Evolutionary conservation across 345 rosid genomes (phyloP), one percentile per base, ranked within the genome.

Genomic region (Citrus maxima): DNA sequence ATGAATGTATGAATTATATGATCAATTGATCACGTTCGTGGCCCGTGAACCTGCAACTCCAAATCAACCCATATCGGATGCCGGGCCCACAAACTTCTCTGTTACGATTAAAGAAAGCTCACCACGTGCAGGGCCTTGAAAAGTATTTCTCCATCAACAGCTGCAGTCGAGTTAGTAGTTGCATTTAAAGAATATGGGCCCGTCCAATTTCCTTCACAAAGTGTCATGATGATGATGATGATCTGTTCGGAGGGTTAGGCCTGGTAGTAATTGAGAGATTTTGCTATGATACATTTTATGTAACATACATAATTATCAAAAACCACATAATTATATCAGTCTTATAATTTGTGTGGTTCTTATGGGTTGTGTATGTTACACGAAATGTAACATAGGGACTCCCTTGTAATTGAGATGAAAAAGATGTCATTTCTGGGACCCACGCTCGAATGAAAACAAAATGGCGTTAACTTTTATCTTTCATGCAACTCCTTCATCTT

Each of bases 91-190:
- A 22, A 14, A 18, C 22, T 5, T 24, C 24, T 35, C 40, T 22
- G 70, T 22, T 37, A 32, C 4, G 22, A 22, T 7, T 7, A 19
- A 66, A 35, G 9, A 65, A 30, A 19, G 8, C 68, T 19, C 67
- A 66, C 76, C 76, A 62, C 86, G 81, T 67, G 73, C 76, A 34
- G 18, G 25, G 38, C 58, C 68, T 75, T 51, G 83, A 80, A 82
- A 77, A 78, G 79, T 65, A 70, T 66, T 64, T 4, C 49, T 64
- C 71, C 28, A 24, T 40, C 38, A 58, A 49, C 72, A 62, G 74
- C 13, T 7, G 2, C 62, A 19, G 30, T 5, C 8, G 54, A 63
- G 71, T 51, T 2, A 72, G 68, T 54, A 75, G 80, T 78, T 72
- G 82, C 80, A 75, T 74, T 85, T 59, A 72, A 28, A 40, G 65